Conservation (phyloP, 1,139 yeast genomes). For the Hyphopichia buzzinii region DNA sequence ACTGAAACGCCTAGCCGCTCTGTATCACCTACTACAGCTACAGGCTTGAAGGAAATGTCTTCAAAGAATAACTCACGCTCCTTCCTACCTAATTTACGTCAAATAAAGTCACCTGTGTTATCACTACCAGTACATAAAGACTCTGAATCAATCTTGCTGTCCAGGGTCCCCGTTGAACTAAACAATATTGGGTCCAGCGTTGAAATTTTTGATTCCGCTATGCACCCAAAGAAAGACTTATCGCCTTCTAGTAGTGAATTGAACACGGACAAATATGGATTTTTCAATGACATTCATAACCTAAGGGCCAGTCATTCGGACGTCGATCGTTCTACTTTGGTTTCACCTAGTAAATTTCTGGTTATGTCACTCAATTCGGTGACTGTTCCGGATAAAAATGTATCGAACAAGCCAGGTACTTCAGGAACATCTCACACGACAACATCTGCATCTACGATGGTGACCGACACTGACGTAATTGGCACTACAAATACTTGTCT, state of each 20-base stretch:
- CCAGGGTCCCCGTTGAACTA: conserved; percentile 45
- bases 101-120: conserved; percentile 10
- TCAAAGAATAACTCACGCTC: neutral
- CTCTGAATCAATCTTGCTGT: neutral
- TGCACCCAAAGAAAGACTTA: too few species aligned
- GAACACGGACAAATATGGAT: conserved; percentile 51
- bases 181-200: conserved; percentile 27
- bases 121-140: conserved; percentile 7
- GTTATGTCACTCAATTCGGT: too few species aligned
- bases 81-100: neutral
- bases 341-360: neutral
- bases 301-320: conserved; percentile 10
- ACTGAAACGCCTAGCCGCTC: neutral
- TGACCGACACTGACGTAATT: conserved; percentile 7
- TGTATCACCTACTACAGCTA: neutral
- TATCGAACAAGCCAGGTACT: neutral
- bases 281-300: conserved; percentile 28
- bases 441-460: neutral
- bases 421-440: neutral
- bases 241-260: conserved; percentile 10
- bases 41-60: neutral
- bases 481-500: conserved; percentile 8
- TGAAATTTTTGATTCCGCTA: conserved; percentile 10
- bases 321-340: neutral
- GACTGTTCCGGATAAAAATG: too few species aligned